Base-by-base conservation (phyloP, 1,284 basidiomycete species). In the Calocybe gambosa region DNA sequence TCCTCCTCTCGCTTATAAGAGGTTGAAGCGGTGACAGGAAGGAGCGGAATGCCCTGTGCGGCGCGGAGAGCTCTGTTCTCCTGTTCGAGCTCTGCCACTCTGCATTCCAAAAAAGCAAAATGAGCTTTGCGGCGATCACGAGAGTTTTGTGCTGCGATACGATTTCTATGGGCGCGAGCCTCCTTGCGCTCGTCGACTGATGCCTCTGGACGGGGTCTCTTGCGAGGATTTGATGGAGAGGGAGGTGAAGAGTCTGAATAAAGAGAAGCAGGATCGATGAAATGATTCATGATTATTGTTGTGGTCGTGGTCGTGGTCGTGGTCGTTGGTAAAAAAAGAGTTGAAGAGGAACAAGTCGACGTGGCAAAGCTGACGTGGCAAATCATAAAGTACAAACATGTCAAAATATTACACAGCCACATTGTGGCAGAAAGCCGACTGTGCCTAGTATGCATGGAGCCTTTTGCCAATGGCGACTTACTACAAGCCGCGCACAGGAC, bases 61-160 rank as follows among this genome's bases (percentile, higher is more conserved):
- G 82, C 79, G 10, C 89, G 78, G 15, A 93, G 77, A 43, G 78
- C 78, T 31, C 75, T 69, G 66, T 93, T 93, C 70, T 94, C 91
- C 42, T 85, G 83, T 68, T 93, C 89, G 50, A 94, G 82, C 59
- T 89, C 82, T 18, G 78, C 66, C 44, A 93, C 89, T 44, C 88
- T 71, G 50, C 77, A 80, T 67, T 93, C 90, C 41, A 94, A 78
- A 46, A 73, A 71, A 6, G 68, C 28, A 60, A 82, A 89, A 52
- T 90, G 85, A 19, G 80, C 82, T 62, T 90, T 90, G 47, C 85
- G 76, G 53, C 82, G 74, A 68, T 90, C 87, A 45, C 87, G 82
- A 19, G 83, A 86, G 69, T 89, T 85, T 70, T 89, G 87, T 7
- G 87, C 87, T 8, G 87, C 87, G 62, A 89, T 87, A 45, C 86